phyloP scores from a whole-genome alignment of 2,329 filamentous ascomycete species.

The Phyllosticta paracitricarpa region DNA sequence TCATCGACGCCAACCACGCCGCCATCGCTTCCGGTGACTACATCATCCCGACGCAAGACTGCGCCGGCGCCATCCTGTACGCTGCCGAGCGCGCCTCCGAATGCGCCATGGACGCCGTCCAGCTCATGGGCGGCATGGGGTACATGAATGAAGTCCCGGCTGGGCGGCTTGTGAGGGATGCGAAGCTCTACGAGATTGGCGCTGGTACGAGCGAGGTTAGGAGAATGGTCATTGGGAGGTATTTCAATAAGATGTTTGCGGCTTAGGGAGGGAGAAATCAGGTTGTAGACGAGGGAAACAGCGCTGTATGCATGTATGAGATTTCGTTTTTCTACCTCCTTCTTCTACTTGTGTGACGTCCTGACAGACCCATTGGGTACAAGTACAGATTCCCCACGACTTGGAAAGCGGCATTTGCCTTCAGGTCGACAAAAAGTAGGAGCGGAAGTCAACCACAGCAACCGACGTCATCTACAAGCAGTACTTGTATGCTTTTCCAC shows the following conservation, averaged over 20 bases:
- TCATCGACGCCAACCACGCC: slow-evolving; percentile 56
- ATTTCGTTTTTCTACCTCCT: too few species aligned
- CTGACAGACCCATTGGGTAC: too few species aligned
- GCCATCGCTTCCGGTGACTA: slow-evolving; percentile 34
- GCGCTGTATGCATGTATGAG: too few species aligned
- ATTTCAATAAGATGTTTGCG: slow-evolving; percentile 75
- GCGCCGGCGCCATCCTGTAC: slow-evolving; percentile 87
- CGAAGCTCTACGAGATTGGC: slow-evolving; percentile 88
- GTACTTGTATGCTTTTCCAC: too few species aligned
- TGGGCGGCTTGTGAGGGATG: slow-evolving; percentile 69
- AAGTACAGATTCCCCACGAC: too few species aligned
- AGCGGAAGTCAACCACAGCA: too few species aligned
- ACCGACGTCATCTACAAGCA: too few species aligned
- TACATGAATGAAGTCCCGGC: slow-evolving; percentile 94
- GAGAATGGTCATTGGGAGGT: slow-evolving; percentile 86
- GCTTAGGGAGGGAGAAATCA: background rate
- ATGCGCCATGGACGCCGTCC: slow-evolving; percentile 76
- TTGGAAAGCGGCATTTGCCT: too few species aligned
- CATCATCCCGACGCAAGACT: slow-evolving; percentile 74
- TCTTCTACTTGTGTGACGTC: too few species aligned
- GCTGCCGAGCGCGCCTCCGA: slow-evolving; percentile 86
- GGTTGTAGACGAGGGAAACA: too few species aligned
- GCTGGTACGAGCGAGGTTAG: slow-evolving; percentile 92
- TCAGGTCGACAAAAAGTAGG: too few species aligned
- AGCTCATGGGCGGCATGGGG: slow-evolving; percentile 88